A percentile compares a stretch with the other conserved stretches of the same genome.
Conservation (phyloP, 2,329 filamentous ascomycete genomes). For the Coccinonectria pachysandricola region DNA sequence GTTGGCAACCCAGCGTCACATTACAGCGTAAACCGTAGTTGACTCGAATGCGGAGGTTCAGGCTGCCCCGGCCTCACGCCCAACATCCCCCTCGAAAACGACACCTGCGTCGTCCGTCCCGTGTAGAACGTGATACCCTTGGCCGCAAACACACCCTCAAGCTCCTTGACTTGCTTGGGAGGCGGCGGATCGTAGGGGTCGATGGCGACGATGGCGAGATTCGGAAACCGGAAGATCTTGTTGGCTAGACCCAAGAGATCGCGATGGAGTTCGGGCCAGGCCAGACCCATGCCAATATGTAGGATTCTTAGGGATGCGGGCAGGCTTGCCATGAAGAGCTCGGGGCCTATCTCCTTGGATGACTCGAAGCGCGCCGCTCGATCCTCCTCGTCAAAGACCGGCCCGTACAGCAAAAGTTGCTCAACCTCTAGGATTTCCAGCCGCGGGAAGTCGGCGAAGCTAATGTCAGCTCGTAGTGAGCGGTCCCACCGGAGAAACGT, state of each 20-base stretch:
- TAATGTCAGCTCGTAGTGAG: constrained; percentile 14
- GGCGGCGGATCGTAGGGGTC: constrained; percentile 15
- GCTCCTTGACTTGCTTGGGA: constrained; percentile 10
- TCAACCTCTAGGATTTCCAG: constrained; percentile 18
- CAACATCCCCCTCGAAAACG: constrained; percentile 18
- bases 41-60: constrained; percentile 5
- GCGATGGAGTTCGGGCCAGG: constrained; percentile 17
- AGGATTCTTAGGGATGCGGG: constrained; percentile 14
- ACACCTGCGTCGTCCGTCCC: constrained; percentile 15
- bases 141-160: constrained; percentile 8
- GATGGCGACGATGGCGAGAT: constrained; percentile 14
- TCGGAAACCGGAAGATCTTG: constrained; percentile 14
- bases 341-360: constrained; percentile 11
- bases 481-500: constrained; percentile 16
- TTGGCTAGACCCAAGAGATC: constrained; percentile 14
- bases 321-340: constrained; percentile 17
- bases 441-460: constrained; percentile 16
- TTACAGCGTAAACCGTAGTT: constrained; percentile 15
- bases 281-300: constrained; percentile 18
- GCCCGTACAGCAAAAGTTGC: constrained; percentile 18
- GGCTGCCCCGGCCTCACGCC: constrained; percentile 16
- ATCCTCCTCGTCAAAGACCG: constrained; percentile 15
- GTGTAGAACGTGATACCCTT: constrained; percentile 11
- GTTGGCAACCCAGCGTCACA: no score
- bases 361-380: constrained; percentile 8